These are phyloP conservation scores for Sclerotinia trifoliorum DNA, from an alignment of 2,329 filamentous ascomycete genomes.

Conservation along the genomic window DNA sequence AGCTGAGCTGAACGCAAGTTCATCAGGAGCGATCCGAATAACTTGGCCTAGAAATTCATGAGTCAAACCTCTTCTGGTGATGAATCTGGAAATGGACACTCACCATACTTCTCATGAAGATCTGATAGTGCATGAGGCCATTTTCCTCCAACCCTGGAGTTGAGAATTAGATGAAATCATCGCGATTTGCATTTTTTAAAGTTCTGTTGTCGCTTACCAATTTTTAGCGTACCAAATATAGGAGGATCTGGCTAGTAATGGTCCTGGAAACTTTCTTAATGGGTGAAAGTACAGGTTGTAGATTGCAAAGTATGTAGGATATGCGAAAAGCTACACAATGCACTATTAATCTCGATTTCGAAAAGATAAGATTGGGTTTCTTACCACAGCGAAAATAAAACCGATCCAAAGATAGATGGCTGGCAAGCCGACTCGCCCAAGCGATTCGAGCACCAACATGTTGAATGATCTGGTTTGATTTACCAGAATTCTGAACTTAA, in stretches of 20 bases:
- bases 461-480: neutral
- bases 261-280: conserved; percentile 18
- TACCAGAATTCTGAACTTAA: neutral
- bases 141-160: conserved; percentile 3
- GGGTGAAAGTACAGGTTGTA: conserved; percentile 21
- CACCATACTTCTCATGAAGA: conserved; percentile 6
- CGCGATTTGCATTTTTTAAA: too few relatives aligned
- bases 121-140: conserved; percentile 4
- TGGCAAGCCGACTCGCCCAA: neutral
- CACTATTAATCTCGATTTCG: neutral
- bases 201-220: neutral
- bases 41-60: neutral
- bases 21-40: neutral
- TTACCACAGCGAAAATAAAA: neutral
- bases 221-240: conserved; percentile 20
- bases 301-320: conserved; percentile 10
- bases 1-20: conserved; percentile 9
- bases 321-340: neutral
- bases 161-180: neutral
- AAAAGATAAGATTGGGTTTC: neutral
- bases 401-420: conserved; percentile 1
- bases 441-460: neutral
- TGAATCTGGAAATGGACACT: neutral
- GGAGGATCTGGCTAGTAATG: conserved; percentile 9
- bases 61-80: neutral